phyloP scores from a whole-genome alignment of 1,284 basidiomycete species.

The Puccinia sorghi region DNA sequence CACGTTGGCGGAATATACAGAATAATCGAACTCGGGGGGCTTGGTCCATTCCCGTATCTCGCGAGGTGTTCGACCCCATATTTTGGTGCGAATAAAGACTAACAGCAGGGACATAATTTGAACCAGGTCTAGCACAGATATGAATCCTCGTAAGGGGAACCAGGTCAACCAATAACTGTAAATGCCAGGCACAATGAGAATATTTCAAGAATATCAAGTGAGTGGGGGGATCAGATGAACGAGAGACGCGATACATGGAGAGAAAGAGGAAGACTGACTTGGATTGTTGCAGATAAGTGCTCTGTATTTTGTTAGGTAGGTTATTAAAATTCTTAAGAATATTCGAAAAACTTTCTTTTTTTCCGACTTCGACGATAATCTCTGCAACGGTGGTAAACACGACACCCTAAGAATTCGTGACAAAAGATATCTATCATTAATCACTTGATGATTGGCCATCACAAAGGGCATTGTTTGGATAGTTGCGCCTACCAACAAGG shows the following conservation, averaged over 20 bases:
- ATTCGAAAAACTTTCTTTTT: constrained; percentile 67
- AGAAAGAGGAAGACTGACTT: constrained; percentile 38
- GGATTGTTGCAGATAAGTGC: constrained; percentile 51
- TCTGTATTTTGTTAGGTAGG: constrained; percentile 50
- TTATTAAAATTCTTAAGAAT: constrained; percentile 62
- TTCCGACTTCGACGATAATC: constrained; percentile 70
- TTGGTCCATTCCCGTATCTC: constrained; percentile 96
- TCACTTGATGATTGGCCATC: background rate
- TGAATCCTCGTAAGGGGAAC: constrained; percentile 91
- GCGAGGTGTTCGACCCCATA: constrained; percentile 92
- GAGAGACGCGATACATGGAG: constrained; percentile 8
- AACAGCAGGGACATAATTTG: constrained; percentile 87
- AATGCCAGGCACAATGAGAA: constrained; percentile 67
- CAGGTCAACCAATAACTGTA: constrained; percentile 90
- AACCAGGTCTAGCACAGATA: constrained; percentile 89
- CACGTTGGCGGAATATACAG: constrained; percentile 65
- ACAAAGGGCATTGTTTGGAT: constrained; percentile 47
- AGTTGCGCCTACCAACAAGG: constrained; percentile 81
- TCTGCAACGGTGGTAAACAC: constrained; percentile 63
- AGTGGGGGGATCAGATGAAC: constrained; percentile 61
- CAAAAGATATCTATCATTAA: background rate
- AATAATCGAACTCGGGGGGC: constrained; percentile 87
- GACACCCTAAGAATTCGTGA: constrained; percentile 24
- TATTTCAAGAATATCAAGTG: constrained; percentile 51
- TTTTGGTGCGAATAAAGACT: constrained; percentile 77